Base-by-base conservation (phyloP, 1,139 yeast species). In the Debaryomycetaceae sp. region DNA sequence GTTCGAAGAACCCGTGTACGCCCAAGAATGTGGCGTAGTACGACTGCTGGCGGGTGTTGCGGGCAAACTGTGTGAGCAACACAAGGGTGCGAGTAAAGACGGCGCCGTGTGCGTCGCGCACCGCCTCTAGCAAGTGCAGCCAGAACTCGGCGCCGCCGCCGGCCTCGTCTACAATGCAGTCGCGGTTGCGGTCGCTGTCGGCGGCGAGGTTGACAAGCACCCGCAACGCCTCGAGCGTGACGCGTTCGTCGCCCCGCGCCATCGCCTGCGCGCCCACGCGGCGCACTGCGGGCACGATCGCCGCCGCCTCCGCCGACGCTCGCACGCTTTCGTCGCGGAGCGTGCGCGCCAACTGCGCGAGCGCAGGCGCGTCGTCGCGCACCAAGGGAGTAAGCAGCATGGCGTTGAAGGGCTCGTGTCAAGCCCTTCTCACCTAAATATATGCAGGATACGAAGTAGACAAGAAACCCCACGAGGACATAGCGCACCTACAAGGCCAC, bases 181-280 rank as follows among this genome's bases (percentile, higher is more conserved):
- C 37, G 22, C 72, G 35, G 43, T 65, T 66, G 6, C 33, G 34
- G 32, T 61, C 67, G 38, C 51, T 61, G 39, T 58, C 61, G 4
- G 73, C 72, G 26, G 57, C 43, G 31, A 56, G 45, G 34, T 66
- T 66, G 35, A 66, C 48, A 8, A 61, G 40, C 1, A 55, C 61
- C 27, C 68, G 38, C 9, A 58, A 42, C 3, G 43, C 38, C 16
- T 54, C 57, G 11, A 43, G 36, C 4, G 37, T 25, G 10, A 40
- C 20, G 2, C 29, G 30, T 11, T 35, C 36, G 9, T 19, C 8
- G 5, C 24, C 24, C 8, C 11, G 8, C n/a, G 14, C 25, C 11
- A 23, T 8, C 14, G 11, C 28, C 18, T 26, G 13, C 14, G 7
- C 13, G 9, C 9, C 11, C 19, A 27, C 16, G 30, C 35, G 14